Conservation (phyloP, 2,329 filamentous ascomycete species). For the Tolypocladium tundrense region DNA sequence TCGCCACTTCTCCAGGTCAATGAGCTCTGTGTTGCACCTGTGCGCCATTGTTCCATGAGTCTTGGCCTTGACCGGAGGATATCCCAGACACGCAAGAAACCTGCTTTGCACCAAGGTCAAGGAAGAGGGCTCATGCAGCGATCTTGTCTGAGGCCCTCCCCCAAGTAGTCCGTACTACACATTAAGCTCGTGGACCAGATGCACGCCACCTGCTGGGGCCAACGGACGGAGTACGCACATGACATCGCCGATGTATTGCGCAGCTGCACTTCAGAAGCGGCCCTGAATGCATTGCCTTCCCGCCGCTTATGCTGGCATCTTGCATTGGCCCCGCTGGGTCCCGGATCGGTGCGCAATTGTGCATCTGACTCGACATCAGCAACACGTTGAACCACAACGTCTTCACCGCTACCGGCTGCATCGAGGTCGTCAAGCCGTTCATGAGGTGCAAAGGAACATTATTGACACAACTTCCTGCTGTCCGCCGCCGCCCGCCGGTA, state of each 20-base stretch:
- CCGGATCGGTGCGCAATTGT: background rate
- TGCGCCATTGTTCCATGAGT: background rate
- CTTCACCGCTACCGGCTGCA: background rate
- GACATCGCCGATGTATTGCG: background rate
- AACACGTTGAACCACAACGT: background rate
- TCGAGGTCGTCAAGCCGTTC: background rate
- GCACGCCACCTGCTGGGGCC: background rate
- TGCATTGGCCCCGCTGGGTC: background rate
- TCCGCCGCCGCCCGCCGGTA: background rate
- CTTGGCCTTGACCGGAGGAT: background rate
- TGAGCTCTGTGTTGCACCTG: background rate
- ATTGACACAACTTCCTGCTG: background rate
- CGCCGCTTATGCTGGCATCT: constrained; percentile 1
- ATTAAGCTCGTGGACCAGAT: constrained; percentile 1
- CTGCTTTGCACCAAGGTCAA: background rate
- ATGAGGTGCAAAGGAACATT: background rate
- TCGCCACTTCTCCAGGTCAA: background rate
- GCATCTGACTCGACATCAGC: background rate
- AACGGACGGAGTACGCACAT: background rate
- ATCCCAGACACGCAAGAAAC: background rate
- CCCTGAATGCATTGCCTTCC: background rate
- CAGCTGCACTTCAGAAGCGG: background rate
- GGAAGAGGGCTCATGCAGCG: background rate
- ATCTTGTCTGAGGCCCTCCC: background rate
- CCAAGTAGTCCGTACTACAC: too few species aligned